Conservation (phyloP, 176 grass and related monocot species). For the Alopecurus myosuroides region DNA sequence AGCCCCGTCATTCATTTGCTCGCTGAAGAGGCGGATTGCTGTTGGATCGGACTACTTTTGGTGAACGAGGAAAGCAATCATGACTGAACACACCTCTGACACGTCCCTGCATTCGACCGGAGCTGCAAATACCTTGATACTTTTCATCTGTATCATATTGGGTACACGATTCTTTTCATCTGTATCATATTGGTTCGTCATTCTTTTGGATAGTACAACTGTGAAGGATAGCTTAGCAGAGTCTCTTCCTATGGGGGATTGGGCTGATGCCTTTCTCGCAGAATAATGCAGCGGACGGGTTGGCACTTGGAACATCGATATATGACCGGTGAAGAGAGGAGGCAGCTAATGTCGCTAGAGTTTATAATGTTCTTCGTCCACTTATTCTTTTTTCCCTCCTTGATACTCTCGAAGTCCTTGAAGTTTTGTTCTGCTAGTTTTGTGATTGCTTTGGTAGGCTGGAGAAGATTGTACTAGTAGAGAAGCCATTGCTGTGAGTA, state of each 20-base stretch:
- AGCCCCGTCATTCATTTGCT: constrained; percentile 14
- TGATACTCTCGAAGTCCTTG: constrained; percentile 21
- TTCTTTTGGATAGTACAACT: constrained; percentile 43
- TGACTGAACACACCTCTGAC: constrained; percentile 25
- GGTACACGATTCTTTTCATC: constrained; percentile 54
- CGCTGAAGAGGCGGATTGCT: constrained; percentile 20
- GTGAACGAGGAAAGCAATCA: constrained; percentile 15
- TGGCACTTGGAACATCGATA: constrained; percentile 16
- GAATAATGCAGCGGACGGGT: constrained; percentile 21
- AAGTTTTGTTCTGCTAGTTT: constrained; percentile 58
- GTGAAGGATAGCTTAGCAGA: constrained; percentile 26
- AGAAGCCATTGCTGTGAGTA: constrained; percentile 50
- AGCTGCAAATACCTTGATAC: constrained; percentile 27
- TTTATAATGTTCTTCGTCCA: constrained; percentile 27
- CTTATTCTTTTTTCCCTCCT: constrained; percentile 28
- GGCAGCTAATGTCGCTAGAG: constrained; percentile 8
- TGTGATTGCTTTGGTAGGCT: constrained; percentile 43
- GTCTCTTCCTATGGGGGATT: constrained; percentile 14
- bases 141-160: constrained; percentile 57
- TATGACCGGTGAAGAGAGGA: constrained; percentile 13
- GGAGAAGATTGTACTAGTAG: constrained; percentile 53
- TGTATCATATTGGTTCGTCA: constrained; percentile 51
- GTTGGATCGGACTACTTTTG: constrained; percentile 27
- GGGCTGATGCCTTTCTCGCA: constrained; percentile 19
- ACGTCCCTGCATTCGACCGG: constrained; percentile 9